Base-by-base conservation (phyloP, 345 rosid species). In the Salix udensis region DNA sequence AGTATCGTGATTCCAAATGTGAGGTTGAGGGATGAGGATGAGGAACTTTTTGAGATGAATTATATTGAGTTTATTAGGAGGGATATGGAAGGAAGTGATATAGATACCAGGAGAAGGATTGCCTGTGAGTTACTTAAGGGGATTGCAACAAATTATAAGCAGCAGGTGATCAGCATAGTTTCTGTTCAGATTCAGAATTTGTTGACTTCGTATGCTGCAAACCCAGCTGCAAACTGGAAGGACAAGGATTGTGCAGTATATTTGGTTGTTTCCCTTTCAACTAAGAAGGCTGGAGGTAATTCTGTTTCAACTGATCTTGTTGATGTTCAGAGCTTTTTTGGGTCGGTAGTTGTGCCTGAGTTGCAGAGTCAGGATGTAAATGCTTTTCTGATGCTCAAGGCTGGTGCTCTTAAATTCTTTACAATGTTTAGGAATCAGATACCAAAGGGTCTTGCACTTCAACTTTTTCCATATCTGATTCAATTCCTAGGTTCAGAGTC, bases 11-110 rank as follows among this genome's bases (percentile, higher is more conserved):
- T 96, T 77, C 98, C 97, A 3, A 96, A 96, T 86, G 98, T 96
- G 76, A 84, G 91, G 70, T 82, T 91, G 85, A 96, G 95, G 84
- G 98, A 88, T 18, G 99, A 96, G 71, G 99, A 96, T 75, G 99
- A 92, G 80, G 99, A 96, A 72, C 91, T 96, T 16, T 96, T 96
- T 74, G 99, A 94, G 82, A 96, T 92, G 97, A 96, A 96, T 76
- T 96, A 86, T 67, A 83, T 96, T 13, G 99, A 96, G 89, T 96
- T 94, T 75, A 91, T 96, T 74, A 89, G 98, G 83, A 92, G 99
- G 80, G 99, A 96, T 79, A 96, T 96, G 99, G 99, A 96, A 78
- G 98, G 99, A 55, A 96, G 99, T 77, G 99, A 96, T 84, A 85
- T 91, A 80, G 99, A 96, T 40, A 96, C 99, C 6, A 90, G 96